phyloP scores from a whole-genome alignment of 1,139 yeast species.

The Pichia sp. region DNA sequence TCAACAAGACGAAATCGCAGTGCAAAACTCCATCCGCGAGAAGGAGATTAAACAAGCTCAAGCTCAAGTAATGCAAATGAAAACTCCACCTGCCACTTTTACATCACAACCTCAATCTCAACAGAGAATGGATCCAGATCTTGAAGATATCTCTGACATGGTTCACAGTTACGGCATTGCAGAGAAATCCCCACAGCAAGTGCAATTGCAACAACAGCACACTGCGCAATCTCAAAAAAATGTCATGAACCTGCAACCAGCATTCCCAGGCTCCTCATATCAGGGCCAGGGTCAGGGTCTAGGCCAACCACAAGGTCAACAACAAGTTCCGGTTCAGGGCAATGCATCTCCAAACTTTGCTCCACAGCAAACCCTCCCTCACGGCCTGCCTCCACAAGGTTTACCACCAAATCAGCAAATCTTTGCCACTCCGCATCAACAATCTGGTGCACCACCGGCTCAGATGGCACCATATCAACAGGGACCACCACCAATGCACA shows the following conservation, averaged over 20 bases:
- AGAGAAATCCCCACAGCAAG: constrained; percentile 7
- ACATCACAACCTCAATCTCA: not conserved
- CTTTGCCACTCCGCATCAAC: constrained; percentile 16
- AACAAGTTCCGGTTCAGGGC: constrained; percentile 14
- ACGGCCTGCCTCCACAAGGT: constrained; percentile 28
- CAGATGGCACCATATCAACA: not conserved
- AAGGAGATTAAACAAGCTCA: constrained; percentile 12
- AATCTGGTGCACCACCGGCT: not conserved
- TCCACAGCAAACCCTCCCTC: constrained; percentile 26
- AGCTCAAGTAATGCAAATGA: no score
- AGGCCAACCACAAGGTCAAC: constrained; percentile 3
- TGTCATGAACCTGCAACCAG: not conserved
- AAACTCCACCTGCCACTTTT: not conserved
- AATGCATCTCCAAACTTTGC: constrained; percentile 22
- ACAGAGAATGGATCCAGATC: constrained; percentile 11
- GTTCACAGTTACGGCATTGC: constrained; percentile 10
- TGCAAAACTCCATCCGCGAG: constrained; percentile 19
- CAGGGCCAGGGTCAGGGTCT: constrained; percentile 2
- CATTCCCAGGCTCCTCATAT: no score
- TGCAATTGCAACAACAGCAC: constrained; percentile 1
- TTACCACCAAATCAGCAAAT: constrained; percentile 24
- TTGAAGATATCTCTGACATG: constrained; percentile 15
- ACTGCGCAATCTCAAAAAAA: not conserved
- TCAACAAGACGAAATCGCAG: constrained; percentile 22
- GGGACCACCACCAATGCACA: constrained; percentile 5